A percentile compares a stretch with the other conserved stretches of the same genome.
Evolutionary conservation across 176 grass and related monocot species (phyloP).

Genomic region (Musa beccarii): DNA sequence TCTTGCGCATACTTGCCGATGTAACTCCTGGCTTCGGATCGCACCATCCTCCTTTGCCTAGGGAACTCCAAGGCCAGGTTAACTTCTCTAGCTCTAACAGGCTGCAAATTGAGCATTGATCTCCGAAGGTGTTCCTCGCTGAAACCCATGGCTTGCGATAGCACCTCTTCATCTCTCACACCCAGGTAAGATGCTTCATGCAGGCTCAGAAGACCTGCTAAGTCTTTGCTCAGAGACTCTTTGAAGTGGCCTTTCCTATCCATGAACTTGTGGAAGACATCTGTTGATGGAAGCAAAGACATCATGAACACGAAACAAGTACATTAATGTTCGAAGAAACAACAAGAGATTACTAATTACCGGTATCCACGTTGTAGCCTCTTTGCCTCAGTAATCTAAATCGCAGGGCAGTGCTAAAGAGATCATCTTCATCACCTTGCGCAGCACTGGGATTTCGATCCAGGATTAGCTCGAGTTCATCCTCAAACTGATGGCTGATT

Average conservation of each 20-base stretch:
- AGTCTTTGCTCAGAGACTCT: not conserved
- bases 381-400: not conserved
- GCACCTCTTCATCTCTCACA: not conserved
- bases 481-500: not conserved
- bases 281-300: not conserved
- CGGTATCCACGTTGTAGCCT: not conserved
- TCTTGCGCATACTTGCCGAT: not conserved
- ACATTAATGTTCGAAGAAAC: too few species aligned
- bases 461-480: not conserved
- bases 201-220: not conserved
- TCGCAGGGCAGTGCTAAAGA: not conserved
- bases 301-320: too few species aligned
- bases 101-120: not conserved
- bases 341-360: not conserved
- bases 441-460: not conserved
- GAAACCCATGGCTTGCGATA: conserved; percentile 4
- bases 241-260: not conserved
- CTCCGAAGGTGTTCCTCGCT: not conserved
- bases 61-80: not conserved
- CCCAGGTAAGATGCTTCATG: not conserved
- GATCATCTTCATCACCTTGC: not conserved
- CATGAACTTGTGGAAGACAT: conserved; percentile 8
- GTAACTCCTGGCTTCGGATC: not conserved
- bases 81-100: not conserved
- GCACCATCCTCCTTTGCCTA: not conserved